Evolutionary conservation across 176 grass and related monocot genomes (phyloP).

Genomic region (Carex myosuroides): DNA sequence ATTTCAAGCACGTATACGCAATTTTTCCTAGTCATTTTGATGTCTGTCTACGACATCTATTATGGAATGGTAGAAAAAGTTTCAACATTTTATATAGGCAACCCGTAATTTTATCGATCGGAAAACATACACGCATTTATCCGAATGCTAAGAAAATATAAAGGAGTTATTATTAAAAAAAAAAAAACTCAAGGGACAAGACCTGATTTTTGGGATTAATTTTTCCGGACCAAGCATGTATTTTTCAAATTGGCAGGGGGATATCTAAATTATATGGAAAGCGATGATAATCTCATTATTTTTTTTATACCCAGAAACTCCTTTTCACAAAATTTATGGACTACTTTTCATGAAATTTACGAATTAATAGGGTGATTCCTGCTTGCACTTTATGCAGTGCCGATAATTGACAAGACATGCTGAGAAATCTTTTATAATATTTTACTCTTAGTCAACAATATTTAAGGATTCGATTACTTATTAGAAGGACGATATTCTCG

Average conservation of each 20-base stretch:
- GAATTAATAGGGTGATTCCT: not conserved
- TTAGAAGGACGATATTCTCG: not conserved
- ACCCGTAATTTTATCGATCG: no score
- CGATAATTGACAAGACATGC: not conserved
- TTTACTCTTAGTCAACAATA: not conserved
- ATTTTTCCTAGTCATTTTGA: no score
- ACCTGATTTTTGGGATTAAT: not conserved
- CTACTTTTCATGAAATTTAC: not conserved
- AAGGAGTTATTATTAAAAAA: no score
- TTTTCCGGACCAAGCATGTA: not conserved
- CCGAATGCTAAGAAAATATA: no score
- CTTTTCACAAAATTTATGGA: not conserved
- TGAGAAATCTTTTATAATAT: not conserved
- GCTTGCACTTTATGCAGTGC: not conserved
- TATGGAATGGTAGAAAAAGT: no score
- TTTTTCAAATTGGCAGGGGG: not conserved
- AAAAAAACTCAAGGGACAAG: not conserved
- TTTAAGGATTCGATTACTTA: not conserved
- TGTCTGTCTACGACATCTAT: no score
- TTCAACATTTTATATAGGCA: no score
- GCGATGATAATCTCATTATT: not conserved
- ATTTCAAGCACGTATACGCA: no score
- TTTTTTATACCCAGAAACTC: not conserved
- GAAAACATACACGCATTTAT: no score
- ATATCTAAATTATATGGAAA: not conserved